phyloP scores from a whole-genome alignment of 2,329 filamentous ascomycete species.

The Allantophomopsis lycopodina region DNA sequence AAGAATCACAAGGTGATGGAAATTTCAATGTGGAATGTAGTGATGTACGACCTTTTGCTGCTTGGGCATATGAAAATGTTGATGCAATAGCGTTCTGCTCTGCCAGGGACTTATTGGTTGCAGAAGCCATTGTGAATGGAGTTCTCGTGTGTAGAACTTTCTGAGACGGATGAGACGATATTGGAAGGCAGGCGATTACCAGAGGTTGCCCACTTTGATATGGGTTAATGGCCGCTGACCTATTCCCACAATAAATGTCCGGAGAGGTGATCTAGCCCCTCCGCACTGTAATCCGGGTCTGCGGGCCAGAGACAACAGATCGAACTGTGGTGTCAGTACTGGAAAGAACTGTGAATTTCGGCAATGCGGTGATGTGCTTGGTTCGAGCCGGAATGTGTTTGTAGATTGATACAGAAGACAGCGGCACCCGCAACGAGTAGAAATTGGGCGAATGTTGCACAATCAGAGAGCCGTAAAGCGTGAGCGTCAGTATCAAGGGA shows the following conservation, averaged over 20 bases:
- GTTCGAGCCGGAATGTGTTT: too few species aligned
- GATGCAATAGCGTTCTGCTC: slow-evolving; percentile 25
- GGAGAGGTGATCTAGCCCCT: slow-evolving; percentile 23
- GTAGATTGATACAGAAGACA: too few species aligned
- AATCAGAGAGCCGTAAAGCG: too few species aligned
- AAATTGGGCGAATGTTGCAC: too few species aligned
- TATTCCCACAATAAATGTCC: slow-evolving; percentile 18
- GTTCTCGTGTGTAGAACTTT: background rate
- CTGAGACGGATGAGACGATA: background rate
- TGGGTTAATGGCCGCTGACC: slow-evolving; percentile 8
- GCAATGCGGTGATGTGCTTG: too few species aligned
- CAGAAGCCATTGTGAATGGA: slow-evolving; percentile 24
- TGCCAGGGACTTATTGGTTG: slow-evolving; percentile 19
- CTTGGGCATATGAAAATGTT: slow-evolving; percentile 88
- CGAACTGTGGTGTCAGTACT: too few species aligned
- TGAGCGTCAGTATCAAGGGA: too few species aligned
- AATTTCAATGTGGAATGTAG: slow-evolving; percentile 10
- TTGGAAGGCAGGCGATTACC: background rate
- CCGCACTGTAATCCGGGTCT: slow-evolving; percentile 15
- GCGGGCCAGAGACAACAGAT: slow-evolving; percentile 4
- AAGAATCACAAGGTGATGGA: slow-evolving; percentile 11
- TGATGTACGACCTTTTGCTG: slow-evolving; percentile 60
- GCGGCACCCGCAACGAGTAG: too few species aligned
- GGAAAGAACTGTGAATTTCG: too few species aligned
- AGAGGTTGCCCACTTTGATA: background rate